A percentile compares a stretch with the other conserved stretches of the same genome.
Conservation (phyloP, 75 land plant genomes). For the Selaginella moellendorffii region DNA sequence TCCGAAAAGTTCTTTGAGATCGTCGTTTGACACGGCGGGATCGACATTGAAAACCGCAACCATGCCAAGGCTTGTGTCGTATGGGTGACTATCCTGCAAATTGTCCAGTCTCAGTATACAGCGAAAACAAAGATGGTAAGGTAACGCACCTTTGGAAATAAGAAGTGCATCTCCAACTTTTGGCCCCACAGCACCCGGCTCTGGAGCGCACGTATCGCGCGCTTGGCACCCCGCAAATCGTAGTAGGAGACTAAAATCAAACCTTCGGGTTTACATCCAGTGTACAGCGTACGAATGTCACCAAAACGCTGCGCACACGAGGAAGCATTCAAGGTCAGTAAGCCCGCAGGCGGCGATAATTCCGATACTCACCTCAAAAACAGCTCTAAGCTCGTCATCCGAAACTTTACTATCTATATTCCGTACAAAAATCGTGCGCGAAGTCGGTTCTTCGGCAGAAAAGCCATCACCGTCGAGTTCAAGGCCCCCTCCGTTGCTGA, state of each 20-base stretch:
- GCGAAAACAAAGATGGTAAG: no score
- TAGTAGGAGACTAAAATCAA: background rate
- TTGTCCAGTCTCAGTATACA: no score
- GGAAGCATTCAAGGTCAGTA: no score
- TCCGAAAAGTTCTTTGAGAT: background rate
- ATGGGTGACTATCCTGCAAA: background rate
- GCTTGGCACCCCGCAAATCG: background rate
- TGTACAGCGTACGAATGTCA: background rate
- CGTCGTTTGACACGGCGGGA: background rate
- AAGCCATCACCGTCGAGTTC: background rate
- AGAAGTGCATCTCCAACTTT: background rate
- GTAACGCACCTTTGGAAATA: background rate
- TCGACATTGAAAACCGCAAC: background rate
- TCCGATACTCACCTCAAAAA: conserved; percentile 63
- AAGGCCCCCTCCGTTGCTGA: background rate
- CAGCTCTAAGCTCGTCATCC: conserved; percentile 56
- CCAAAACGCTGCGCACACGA: conserved; percentile 2
- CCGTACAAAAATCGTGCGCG: conserved; percentile 62
- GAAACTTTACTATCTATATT: conserved; percentile 91
- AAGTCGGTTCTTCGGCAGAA: background rate
- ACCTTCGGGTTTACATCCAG: background rate
- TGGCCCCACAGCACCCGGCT: background rate
- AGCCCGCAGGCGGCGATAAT: no score
- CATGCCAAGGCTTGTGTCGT: background rate
- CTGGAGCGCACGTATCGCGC: background rate